Evolutionary conservation across 164 flowering plant species (phyloP).

Genomic region (Malania oleifera): DNA sequence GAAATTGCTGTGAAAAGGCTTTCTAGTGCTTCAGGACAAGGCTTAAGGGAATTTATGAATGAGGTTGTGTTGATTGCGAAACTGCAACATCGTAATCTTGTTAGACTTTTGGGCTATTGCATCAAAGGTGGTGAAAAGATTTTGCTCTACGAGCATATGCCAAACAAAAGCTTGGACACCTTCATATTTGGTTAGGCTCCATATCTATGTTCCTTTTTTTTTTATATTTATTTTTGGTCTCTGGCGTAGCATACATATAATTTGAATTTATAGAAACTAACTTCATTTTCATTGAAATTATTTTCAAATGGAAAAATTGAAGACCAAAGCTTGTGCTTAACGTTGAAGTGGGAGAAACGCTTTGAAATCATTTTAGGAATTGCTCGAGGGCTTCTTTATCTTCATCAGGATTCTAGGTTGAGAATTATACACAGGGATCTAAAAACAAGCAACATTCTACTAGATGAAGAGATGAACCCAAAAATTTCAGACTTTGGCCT

Average conservation of each 20-base stretch:
- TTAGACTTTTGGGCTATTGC: slow-evolving; percentile 35
- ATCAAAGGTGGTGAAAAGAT: slow-evolving; percentile 31
- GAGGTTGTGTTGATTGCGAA: slow-evolving; percentile 35
- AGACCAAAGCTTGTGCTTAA: slow-evolving; percentile 18
- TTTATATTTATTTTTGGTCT: too few relatives aligned
- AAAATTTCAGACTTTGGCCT: slow-evolving; percentile 36
- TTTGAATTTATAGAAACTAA: background rate
- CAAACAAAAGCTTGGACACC: slow-evolving; percentile 33
- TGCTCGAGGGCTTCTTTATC: slow-evolving; percentile 34
- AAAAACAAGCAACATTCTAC: slow-evolving; percentile 27
- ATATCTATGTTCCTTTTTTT: too few relatives aligned
- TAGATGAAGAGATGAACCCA: slow-evolving; percentile 34
- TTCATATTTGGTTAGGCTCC: slow-evolving; percentile 37
- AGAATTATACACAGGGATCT: slow-evolving; percentile 31
- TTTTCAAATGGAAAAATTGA: background rate
- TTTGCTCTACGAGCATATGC: slow-evolving; percentile 37
- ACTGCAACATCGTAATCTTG: slow-evolving; percentile 39
- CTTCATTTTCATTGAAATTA: too few relatives aligned
- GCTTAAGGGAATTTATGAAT: slow-evolving; percentile 36
- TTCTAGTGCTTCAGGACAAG: slow-evolving; percentile 37
- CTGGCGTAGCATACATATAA: too few relatives aligned
- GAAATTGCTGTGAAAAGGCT: slow-evolving; percentile 39
- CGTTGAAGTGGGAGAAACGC: slow-evolving; percentile 28
- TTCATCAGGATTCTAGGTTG: slow-evolving; percentile 33
- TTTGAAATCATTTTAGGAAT: slow-evolving; percentile 28